Evolutionary conservation across 208 protist genomes (phyloP).

Genomic region (Leptomonas seymouri): DNA sequence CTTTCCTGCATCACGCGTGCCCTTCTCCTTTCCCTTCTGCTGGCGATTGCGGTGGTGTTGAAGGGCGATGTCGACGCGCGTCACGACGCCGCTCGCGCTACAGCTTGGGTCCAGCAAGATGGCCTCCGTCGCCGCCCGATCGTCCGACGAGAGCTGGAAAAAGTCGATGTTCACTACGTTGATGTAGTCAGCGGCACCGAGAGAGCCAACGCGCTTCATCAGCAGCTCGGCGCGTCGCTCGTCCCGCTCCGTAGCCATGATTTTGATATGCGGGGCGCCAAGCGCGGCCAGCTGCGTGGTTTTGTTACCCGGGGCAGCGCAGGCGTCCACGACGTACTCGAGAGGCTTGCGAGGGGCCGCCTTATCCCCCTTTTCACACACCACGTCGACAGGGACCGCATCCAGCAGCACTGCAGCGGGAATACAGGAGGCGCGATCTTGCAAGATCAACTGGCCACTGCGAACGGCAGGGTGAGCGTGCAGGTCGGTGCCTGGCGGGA

Average conservation of each 20-base stretch:
- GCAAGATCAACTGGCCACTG: conserved; percentile 84
- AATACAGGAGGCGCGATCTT: conserved; percentile 92
- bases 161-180: conserved; percentile 90
- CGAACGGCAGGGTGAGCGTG: conserved; percentile 88
- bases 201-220: conserved; percentile 56
- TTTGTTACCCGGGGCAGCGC: conserved; percentile 93
- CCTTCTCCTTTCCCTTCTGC: conserved; percentile 18
- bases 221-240: conserved; percentile 72
- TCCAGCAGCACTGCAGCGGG: conserved; percentile 87
- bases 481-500: conserved; percentile 85
- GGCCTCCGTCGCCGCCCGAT: conserved; percentile 72
- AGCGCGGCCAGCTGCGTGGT: conserved; percentile 88
- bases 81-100: conserved; percentile 89
- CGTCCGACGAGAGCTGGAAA: conserved; percentile 74
- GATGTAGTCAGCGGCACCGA: conserved; percentile 74
- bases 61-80: conserved; percentile 81
- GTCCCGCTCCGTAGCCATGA: conserved; percentile 90
- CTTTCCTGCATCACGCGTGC: neutral
- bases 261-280: conserved; percentile 59
- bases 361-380: neutral
- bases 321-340: conserved; percentile 91
- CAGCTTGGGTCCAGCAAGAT: conserved; percentile 94
- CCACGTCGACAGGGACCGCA: conserved; percentile 46
- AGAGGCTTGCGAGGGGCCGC: conserved; percentile 36
- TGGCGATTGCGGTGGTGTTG: conserved; percentile 41